Base-by-base conservation (phyloP, 495 filamentous ascomycete species). In the Aspergillus conjunctus region DNA sequence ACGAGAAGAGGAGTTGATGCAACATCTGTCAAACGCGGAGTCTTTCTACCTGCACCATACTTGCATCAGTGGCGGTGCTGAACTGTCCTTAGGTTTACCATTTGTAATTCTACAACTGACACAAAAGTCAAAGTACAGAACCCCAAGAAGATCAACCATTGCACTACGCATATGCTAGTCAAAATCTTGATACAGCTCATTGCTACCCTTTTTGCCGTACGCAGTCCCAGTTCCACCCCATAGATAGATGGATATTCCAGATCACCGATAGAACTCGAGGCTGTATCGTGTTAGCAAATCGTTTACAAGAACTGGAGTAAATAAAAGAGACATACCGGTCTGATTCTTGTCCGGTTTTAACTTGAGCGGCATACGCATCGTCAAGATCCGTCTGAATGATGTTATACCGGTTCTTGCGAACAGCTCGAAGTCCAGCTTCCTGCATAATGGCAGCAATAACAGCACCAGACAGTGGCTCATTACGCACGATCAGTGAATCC, bases 401-500 rank as follows among this genome's bases (percentile, higher is more conserved):
- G 70, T 98, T 97, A 76, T 98, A 98, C 63, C 94, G 81, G 73
- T 98, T 98, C 85, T 98, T 98, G 68, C 94, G 83, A 52, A 98
- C 95, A 44, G 94, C 94, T 56, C 94, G 85, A 60, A 98, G 80
- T 61, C 94, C 94, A 39, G 94, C 95, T 76, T 98, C 94, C 75
- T 98, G 94, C 94, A 98, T 98, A 72, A 98, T 95, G 26, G 94
- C 94, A 18, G 94, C 94, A 75, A 98, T 98, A 63, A 98, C 88
- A 45, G 94, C 94, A 65, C 94, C 94, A 61, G 89, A 93, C 62
- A 98, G 75, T 1, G 94, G 93, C 74, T 98, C 94, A 68, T 98
- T 98, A 54, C 94, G 87, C 58, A 96, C 91, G 67, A 98, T 98
- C 64, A 98, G 80, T 51, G 88, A 91, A 71, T 98, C 94, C 49